Evolutionary conservation across 2,329 filamentous ascomycete species (phyloP), one percentile per base, ranked within the genome.

Genomic region (Phoma herbarum): DNA sequence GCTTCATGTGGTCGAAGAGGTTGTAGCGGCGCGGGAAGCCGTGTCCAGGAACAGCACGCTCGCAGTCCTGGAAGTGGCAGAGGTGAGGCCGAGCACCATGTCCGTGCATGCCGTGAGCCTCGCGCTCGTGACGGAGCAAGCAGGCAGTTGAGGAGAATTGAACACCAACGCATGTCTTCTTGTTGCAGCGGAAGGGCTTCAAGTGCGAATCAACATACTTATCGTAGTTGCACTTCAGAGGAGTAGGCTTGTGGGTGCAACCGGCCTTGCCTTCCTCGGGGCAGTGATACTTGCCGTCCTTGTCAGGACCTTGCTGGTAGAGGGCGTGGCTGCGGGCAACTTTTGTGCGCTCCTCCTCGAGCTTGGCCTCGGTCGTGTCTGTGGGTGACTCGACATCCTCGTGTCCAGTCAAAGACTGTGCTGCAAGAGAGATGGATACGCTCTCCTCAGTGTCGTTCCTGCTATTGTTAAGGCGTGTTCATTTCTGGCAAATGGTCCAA

Each of bases 171-270:
- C 94, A 98, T 23, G 88, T 86, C 62, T 88, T 84, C 65, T 90
- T 85, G 86, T 95, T 96, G 89, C 94, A 98, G 61, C 92, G 89
- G 82, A 97, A 98, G 16, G 94, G 94, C 85, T 96, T 97, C 74
- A 97, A 80, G 81, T 98, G 94, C 26, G 94, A 97, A 80, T 98
- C 94, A 68, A 98, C 88, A 71, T 95, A 97, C 85, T 98, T 98
- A 85, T 97, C 93, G 76, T 97, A 98, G 81, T 97, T 96, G 88
- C 94, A 97, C 86, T 97, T 97, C 70, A 98, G 90, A 82, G 96
- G 95, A 74, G 96, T 95, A 39, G 93, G 88, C 81, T 91, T 91
- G 87, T 97, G 94, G 78, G 86, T 90, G 86, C 94, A 98, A 73
- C 88, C 84, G 49, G 85, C 81, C 57, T 83, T 81, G 69, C 87